These are phyloP conservation scores for Pyrenophora seminiperda DNA, from an alignment of 2,329 filamentous ascomycete species.

Conservation along the genomic window DNA sequence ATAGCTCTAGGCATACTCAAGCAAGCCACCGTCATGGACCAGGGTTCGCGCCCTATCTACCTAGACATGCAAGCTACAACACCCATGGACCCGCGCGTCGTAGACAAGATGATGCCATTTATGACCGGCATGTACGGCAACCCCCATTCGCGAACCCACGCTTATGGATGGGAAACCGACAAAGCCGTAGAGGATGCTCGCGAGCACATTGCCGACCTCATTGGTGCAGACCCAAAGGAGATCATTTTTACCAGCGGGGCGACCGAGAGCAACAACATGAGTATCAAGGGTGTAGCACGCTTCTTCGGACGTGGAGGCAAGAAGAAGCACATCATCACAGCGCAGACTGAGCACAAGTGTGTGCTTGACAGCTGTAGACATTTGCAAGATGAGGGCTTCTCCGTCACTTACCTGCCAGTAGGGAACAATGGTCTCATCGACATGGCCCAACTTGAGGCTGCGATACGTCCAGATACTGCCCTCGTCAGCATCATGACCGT, in stretches of 20 bases:
- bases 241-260: slow-evolving; percentile 99
- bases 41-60: slow-evolving; percentile 92
- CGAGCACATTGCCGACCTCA: slow-evolving; percentile 79
- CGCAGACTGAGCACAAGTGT: slow-evolving; percentile 98
- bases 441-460: slow-evolving; percentile 81
- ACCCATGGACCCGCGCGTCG: slow-evolving; percentile 88
- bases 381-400: slow-evolving; percentile 94
- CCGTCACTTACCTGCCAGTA: slow-evolving; percentile 95
- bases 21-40: slow-evolving; percentile 89
- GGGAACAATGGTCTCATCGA: slow-evolving; percentile 83
- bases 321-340: slow-evolving; percentile 98
- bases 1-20: slow-evolving; percentile 72
- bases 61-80: slow-evolving; percentile 98
- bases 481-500: slow-evolving; percentile 98
- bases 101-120: slow-evolving; percentile 96
- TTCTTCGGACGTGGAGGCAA: slow-evolving; percentile 93
- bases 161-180: slow-evolving; percentile 98
- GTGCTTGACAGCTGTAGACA: slow-evolving; percentile 96
- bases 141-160: slow-evolving; percentile 94
- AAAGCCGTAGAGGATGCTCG: slow-evolving; percentile 89
- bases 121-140: slow-evolving; percentile 95
- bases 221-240: slow-evolving; percentile 94
- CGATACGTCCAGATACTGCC: slow-evolving; percentile 87
- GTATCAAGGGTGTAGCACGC: slow-evolving; percentile 94
- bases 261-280: slow-evolving; percentile 99